phyloP scores from a whole-genome alignment of 2,329 filamentous ascomycete genomes.

The Leptographium lundbergii region DNA sequence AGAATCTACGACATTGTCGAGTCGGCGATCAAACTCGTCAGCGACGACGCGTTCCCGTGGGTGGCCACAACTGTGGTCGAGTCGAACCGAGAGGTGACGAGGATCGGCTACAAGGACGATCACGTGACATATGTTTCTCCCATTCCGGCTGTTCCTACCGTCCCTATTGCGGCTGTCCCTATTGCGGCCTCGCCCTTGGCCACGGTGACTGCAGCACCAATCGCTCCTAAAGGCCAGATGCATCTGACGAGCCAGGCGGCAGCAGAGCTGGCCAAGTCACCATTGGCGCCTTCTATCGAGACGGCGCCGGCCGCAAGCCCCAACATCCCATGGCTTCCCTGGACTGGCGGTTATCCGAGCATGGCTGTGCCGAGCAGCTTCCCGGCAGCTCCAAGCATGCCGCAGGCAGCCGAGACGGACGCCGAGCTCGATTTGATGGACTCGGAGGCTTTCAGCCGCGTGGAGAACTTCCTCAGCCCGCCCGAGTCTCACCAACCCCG shows the following conservation, averaged over 20 bases:
- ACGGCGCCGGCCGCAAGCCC: neutral
- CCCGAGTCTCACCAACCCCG: conserved; percentile 20
- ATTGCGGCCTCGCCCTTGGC: neutral
- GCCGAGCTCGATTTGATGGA: conserved; percentile 16
- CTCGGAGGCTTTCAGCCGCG: conserved; percentile 31
- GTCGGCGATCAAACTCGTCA: conserved; percentile 9
- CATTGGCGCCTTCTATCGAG: neutral
- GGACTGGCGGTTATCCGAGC: neutral
- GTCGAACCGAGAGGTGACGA: conserved; percentile 4
- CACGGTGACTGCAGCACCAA: neutral
- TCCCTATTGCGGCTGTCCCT: neutral
- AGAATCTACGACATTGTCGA: conserved; percentile 14
- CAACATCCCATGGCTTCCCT: neutral
- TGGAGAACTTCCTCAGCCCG: conserved; percentile 35
- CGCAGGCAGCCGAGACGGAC: neutral
- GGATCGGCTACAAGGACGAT: conserved; percentile 8
- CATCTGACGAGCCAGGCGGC: neutral
- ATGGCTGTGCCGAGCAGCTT: neutral
- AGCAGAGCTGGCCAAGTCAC: neutral
- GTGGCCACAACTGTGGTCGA: conserved; percentile 2
- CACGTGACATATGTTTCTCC: neutral
- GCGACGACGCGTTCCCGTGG: conserved; percentile 10
- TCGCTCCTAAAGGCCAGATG: neutral
- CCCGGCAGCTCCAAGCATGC: neutral
- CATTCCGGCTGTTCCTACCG: neutral